Evolutionary conservation across 148 eudicot species (phyloP), one percentile per base, ranked within the genome.

Genomic region (Chenopodium berlandieri): DNA sequence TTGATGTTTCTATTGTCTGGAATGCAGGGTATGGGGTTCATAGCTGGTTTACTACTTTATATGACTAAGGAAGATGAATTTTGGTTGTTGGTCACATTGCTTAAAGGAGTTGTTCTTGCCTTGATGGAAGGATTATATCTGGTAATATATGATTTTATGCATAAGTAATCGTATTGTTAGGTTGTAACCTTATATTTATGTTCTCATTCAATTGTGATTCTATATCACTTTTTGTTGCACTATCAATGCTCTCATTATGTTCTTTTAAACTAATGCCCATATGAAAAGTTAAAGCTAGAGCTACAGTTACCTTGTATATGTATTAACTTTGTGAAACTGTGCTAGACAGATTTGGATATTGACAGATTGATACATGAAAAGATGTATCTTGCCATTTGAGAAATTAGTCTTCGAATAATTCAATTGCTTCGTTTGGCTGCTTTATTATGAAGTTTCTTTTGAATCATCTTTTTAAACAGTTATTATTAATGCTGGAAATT

Each of bases 11-110:
- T 64, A 34, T 73, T 30, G 76, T 23, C 68, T 86, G 68, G 60
- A 66, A 75, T 86, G 81, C 91, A 96, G 99, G 99, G 99, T 34
- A 96, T 96, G 99, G 99, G 99, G 58, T 96, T 94, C 84, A 89
- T 96, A 64, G 94, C 94, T 81, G 99, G 99, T 80, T 82, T 96
- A 23, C 89, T 96, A 79, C 93, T 96, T 78, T 96, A 96, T 77
- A 96, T 96, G 99, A 91, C 98, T 69, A 98, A 96, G 87, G 99
- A 96, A 89, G 99, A 96, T 86, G 99, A 95, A 75, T 96, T 96
- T 88, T 96, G 99, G 99, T 86, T 96, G 44, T 73, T 96, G 80
- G 99, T 96, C 47, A 98, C 99, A 52, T 85, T 96, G 79, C 84
- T 96, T 71, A 96, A 96, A 91, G 99, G 99, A 81, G 95, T 97